Percentiles rank a stretch among this genome's conserved stretches.
Conservation (phyloP, 805 yeast genomes). For the Dipodascus albidus region DNA sequence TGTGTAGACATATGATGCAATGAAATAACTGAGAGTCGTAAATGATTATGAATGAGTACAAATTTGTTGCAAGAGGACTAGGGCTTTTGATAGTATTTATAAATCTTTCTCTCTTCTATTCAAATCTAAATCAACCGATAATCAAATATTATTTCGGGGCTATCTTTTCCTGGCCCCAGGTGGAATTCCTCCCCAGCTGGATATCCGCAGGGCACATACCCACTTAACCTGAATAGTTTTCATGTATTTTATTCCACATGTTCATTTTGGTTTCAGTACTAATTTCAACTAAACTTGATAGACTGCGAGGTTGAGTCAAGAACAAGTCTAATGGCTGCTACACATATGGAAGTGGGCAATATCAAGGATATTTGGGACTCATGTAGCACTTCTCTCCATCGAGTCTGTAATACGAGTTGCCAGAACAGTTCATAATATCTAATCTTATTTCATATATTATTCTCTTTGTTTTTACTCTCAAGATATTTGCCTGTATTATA, state of each 20-base stretch:
- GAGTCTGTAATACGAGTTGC: too few species aligned
- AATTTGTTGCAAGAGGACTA: neutral
- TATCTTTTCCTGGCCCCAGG: neutral
- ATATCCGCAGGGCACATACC: too few species aligned
- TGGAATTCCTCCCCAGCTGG: neutral
- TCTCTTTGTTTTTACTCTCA: too few species aligned
- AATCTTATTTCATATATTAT: too few species aligned
- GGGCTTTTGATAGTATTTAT: neutral
- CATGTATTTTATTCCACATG: neutral
- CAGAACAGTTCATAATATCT: too few species aligned
- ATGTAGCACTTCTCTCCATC: too few species aligned
- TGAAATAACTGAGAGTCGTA: too few species aligned
- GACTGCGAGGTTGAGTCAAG: neutral
- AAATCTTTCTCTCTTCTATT: neutral
- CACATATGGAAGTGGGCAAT: neutral
- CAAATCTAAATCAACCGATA: neutral
- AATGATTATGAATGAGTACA: neutral
- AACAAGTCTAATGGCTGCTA: too few species aligned
- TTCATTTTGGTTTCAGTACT: neutral
- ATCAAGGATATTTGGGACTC: too few species aligned
- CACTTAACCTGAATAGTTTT: neutral
- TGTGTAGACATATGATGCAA: neutral
- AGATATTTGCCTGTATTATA: too few species aligned
- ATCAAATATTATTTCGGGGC: neutral
- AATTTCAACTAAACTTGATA: neutral